A percentile compares a stretch with the other conserved stretches of the same genome.
These are phyloP conservation scores for Phaeoacremonium minimum DNA, from an alignment of 2,329 filamentous ascomycete genomes.

Conservation along the genomic window DNA sequence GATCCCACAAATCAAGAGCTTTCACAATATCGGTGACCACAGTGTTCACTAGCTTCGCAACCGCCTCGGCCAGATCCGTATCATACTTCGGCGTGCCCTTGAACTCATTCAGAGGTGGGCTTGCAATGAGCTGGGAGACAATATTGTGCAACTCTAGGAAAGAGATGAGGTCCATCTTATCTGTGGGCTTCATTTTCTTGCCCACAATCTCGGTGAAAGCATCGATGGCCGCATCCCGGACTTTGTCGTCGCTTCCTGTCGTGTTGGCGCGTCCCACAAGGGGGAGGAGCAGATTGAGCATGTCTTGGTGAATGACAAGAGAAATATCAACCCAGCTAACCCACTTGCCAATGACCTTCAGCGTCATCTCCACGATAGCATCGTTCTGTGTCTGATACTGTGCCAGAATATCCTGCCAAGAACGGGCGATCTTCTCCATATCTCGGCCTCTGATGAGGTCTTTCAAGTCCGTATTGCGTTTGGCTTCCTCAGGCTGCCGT, in stretches of 20 bases:
- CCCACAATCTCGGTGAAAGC: conserved; percentile 92
- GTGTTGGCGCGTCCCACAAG: conserved; percentile 73
- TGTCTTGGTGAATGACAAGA: conserved; percentile 83
- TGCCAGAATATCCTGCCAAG: conserved; percentile 87
- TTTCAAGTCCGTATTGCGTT: conserved; percentile 84
- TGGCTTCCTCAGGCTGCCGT: conserved; percentile 72
- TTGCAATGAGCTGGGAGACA: conserved; percentile 79
- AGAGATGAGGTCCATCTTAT: conserved; percentile 91
- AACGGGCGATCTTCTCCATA: conserved; percentile 79
- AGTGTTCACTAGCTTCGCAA: conserved; percentile 93
- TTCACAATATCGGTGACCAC: conserved; percentile 83
- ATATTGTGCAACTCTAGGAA: conserved; percentile 87
- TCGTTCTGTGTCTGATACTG: conserved; percentile 71
- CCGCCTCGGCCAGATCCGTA: conserved; percentile 89
- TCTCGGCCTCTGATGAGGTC: conserved; percentile 84
- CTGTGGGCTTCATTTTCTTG: conserved; percentile 93
- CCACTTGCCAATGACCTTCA: conserved; percentile 94
- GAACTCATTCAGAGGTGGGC: conserved; percentile 73
- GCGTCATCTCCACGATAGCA: conserved; percentile 75
- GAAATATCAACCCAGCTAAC: conserved; percentile 98
- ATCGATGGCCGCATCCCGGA: conserved; percentile 87
- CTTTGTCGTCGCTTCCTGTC: conserved; percentile 64
- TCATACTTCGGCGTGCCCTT: conserved; percentile 85
- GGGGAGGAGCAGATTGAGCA: conserved; percentile 80
- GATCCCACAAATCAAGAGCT: conserved; percentile 67